Evolutionary conservation across 164 flowering plant species (phyloP), one percentile per base, ranked within the genome.

Genomic region (Nymphaea colorata): DNA sequence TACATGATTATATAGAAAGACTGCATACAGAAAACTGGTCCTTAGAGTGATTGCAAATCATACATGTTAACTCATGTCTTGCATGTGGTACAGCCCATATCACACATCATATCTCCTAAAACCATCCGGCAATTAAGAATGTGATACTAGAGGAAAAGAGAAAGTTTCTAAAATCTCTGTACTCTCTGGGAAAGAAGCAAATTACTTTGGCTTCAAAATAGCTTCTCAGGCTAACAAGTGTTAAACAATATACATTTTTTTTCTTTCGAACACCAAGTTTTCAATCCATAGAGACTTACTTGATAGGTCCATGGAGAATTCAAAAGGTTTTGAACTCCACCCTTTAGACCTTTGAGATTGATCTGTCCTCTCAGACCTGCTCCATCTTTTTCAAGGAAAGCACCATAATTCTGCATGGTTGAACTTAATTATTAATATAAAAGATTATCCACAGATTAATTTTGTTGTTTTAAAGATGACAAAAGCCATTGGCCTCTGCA

Each of bases 301-400:
- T 93, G 98, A 76, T 93, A 85, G 60, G 90, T 85, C 96, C 96
- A 90, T 43, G 59, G 66, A 53, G 73, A 77, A 42, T 75, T 68
- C 15, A 91, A 81, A 42, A 93, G 86, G 74, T 90, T 79, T 53
- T 86, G 68, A 68, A 86, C 96, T 25, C 90, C 96, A 70, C 72
- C 74, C 75, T 70, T 82, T 59, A 83, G 77, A 42, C 96, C 94
- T 45, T 83, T 80, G 55, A 93, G 79, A 70, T 79, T 84, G 44
- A 82, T 69, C 62, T 77, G 77, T 69, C 98, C 98, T 75, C 69
- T 87, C 69, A 93, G 81, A 18, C 98, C 98, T 60, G 84, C 98
- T 60, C 96, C 98, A 82, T 93, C 98, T 81, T 77, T 86, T 86
- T 93, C 98, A 61, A 87, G 60, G 73, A 84, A 89, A 64, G 96